Conservation (phyloP, 2,329 filamentous ascomycete species). For the Pseudocercospora fijiensis region DNA sequence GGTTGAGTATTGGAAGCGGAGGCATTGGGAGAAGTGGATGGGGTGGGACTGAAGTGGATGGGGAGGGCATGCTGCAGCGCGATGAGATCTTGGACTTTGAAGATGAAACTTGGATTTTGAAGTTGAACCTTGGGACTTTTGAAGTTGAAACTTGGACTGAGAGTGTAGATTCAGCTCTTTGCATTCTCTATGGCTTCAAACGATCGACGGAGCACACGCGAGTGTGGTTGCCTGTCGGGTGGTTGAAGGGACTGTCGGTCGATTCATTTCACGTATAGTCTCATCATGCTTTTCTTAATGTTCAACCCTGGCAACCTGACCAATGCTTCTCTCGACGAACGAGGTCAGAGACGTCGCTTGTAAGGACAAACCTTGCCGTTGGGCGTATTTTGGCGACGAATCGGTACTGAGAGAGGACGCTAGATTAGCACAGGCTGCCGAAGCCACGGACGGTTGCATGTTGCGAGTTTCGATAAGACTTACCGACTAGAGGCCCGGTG, state of each 20-base stretch:
- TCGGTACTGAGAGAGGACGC: background rate
- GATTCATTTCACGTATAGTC: background rate
- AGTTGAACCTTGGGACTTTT: too few relatives aligned
- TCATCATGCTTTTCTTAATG: background rate
- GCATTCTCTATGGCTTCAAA: background rate
- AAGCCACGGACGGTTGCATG: background rate
- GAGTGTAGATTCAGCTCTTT: background rate
- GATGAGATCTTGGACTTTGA: too few relatives aligned
- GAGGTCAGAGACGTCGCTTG: background rate
- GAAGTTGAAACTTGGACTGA: background rate
- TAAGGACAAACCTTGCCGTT: background rate
- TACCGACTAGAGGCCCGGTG: conserved; percentile 7
- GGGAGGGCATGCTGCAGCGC: too few relatives aligned
- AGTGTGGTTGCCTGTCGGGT: background rate
- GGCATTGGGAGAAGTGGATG: background rate
- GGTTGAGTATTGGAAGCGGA: background rate
- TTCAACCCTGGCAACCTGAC: background rate
- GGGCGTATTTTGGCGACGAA: background rate
- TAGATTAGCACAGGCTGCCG: background rate
- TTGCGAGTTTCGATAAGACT: background rate
- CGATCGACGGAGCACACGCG: background rate
- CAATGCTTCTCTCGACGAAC: background rate
- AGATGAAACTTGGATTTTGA: background rate
- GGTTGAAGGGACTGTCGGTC: background rate
- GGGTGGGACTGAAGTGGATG: background rate